A percentile compares a stretch with the other conserved stretches of the same genome.
These are phyloP conservation scores for Tetrahymena borealis DNA, from an alignment of 73 alveolate species.

Conservation along the genomic window DNA sequence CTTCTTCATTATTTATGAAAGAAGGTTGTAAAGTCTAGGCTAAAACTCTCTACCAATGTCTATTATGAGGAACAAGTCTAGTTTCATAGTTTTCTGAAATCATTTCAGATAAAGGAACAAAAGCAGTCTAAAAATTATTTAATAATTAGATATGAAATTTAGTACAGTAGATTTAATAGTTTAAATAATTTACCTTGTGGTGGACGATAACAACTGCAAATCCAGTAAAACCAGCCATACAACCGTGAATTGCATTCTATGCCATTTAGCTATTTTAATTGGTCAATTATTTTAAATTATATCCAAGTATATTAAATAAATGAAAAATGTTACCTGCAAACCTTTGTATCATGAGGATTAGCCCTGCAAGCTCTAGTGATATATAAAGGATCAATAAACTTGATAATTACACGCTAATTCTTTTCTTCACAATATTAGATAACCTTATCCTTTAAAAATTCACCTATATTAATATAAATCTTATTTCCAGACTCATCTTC, in stretches of 20 bases:
- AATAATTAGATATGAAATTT: background rate
- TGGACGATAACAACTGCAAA: conserved; percentile 78
- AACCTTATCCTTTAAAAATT: conserved; percentile 58
- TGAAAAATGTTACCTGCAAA: conserved; percentile 37
- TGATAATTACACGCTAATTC: conserved; percentile 63
- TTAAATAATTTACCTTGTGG: background rate
- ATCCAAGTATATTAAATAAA: background rate
- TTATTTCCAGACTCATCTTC: conserved; percentile 63
- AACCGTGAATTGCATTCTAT: conserved; percentile 71
- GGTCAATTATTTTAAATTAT: background rate
- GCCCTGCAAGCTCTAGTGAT: conserved; percentile 77
- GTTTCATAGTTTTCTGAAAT: background rate
- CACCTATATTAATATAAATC: conserved; percentile 76
- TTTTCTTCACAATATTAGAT: conserved; percentile 55
- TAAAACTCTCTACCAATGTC: conserved; percentile 1
- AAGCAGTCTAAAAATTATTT: conserved; percentile 35
- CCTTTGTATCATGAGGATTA: conserved; percentile 68
- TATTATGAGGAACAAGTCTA: background rate
- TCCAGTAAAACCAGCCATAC: conserved; percentile 81
- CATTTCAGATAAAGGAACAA: background rate
- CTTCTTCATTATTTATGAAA: background rate
- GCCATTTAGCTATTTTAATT: conserved; percentile 58
- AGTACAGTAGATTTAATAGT: background rate
- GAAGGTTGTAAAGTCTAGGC: background rate
- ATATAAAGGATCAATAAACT: conserved; percentile 78